Percentiles rank a stretch among this genome's conserved stretches.
Conservation (phyloP, 2,329 filamentous ascomycete species). For the Coniochaeta prunicola region DNA sequence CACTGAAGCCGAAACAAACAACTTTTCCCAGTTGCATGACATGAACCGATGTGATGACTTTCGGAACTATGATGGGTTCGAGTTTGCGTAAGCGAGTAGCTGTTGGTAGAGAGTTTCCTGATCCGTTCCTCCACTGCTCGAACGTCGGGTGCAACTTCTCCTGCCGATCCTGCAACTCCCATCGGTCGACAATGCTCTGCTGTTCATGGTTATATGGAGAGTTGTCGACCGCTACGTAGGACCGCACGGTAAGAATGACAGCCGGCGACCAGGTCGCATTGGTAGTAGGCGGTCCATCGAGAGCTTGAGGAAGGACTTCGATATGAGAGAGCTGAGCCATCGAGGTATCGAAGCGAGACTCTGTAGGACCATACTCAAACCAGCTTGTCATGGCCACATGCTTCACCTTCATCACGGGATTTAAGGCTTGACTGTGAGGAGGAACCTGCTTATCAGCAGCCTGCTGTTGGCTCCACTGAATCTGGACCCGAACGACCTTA, state of each 20-base stretch:
- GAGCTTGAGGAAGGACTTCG: conserved; percentile 61
- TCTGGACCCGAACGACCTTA: conserved; percentile 63
- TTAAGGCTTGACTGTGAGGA: conserved; percentile 37
- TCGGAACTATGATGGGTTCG: conserved; percentile 61
- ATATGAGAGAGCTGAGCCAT: conserved; percentile 65
- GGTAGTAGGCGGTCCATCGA: conserved; percentile 31
- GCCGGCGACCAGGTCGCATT: conserved; percentile 45
- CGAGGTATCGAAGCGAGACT: conserved; percentile 37
- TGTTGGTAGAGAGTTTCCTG: conserved; percentile 36
- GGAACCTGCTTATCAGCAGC: conserved; percentile 46
- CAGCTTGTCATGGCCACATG: conserved; percentile 52
- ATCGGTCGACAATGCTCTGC: conserved; percentile 72
- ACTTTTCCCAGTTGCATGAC: conserved; percentile 64
- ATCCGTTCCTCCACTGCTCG: conserved; percentile 55
- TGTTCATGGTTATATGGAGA: conserved; percentile 55
- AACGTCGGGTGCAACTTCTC: conserved; percentile 68
- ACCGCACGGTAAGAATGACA: conserved; percentile 67
- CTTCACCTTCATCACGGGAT: conserved; percentile 45
- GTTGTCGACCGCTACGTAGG: conserved; percentile 44
- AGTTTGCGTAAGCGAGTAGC: conserved; percentile 49
- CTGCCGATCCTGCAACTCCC: conserved; percentile 66
- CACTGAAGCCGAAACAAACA: conserved; percentile 67
- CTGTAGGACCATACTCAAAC: conserved; percentile 39
- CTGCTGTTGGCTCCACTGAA: conserved; percentile 64
- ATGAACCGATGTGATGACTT: conserved; percentile 62